A percentile compares a stretch with the other conserved stretches of the same genome.
These are phyloP conservation scores for Grosmannia penicillata DNA, from an alignment of 2,329 filamentous ascomycete genomes.

Conservation along the genomic window DNA sequence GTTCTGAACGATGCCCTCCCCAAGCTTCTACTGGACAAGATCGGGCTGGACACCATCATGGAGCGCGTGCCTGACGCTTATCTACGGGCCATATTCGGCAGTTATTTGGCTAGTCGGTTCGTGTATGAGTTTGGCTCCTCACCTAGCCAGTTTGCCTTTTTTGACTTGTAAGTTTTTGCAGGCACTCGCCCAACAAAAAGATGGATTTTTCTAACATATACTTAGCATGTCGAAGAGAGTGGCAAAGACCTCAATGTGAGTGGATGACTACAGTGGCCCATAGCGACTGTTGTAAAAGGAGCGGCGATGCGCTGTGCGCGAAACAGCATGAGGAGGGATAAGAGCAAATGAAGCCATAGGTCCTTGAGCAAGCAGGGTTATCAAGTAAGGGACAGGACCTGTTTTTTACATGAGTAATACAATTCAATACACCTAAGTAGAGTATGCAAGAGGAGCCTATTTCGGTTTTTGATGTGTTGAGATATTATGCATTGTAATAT, in stretches of 20 bases:
- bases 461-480: too few species aligned
- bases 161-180: constrained; percentile 66
- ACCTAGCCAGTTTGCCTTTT: constrained; percentile 95
- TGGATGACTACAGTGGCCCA: too few species aligned
- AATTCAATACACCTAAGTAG: too few species aligned
- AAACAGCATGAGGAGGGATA: too few species aligned
- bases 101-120: constrained; percentile 86
- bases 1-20: constrained; percentile 80
- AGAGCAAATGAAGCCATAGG: too few species aligned
- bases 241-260: constrained; percentile 26
- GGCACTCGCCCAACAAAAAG: not conserved
- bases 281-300: too few species aligned
- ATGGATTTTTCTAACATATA: not conserved
- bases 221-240: constrained; percentile 54
- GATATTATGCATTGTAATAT: not conserved
- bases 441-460: too few species aligned
- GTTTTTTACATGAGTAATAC: too few species aligned
- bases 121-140: constrained; percentile 90
- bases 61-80: constrained; percentile 82
- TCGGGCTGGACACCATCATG: constrained; percentile 80
- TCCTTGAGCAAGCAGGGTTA: too few species aligned
- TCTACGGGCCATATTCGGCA: constrained; percentile 88
- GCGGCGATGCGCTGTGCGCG: too few species aligned
- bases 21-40: constrained; percentile 68
- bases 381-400: too few species aligned